Evolutionary conservation across 2,329 filamentous ascomycete species (phyloP).

Genomic region (Shiraia bambusicola): DNA sequence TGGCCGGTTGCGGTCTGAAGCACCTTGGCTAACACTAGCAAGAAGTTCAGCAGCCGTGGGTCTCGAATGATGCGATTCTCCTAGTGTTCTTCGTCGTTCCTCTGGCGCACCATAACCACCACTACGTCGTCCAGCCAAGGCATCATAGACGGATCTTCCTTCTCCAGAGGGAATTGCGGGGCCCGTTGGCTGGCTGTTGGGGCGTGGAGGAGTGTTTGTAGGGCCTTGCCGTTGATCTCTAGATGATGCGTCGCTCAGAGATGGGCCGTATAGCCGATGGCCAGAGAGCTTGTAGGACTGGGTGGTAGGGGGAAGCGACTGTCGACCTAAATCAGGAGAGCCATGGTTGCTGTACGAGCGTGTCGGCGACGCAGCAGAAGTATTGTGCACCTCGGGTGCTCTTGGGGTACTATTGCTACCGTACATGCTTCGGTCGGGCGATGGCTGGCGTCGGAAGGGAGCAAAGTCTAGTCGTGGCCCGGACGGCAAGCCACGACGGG

Average conservation of each 20-base stretch:
- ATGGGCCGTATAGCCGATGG: constrained; percentile 35
- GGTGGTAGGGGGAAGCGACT: constrained; percentile 31
- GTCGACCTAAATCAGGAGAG: constrained; percentile 40
- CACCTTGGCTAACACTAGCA: constrained; percentile 20
- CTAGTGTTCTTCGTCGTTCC: constrained; percentile 39
- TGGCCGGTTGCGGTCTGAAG: constrained; percentile 35
- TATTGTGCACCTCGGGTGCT: constrained; percentile 29
- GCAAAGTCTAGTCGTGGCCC: constrained; percentile 38
- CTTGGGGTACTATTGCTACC: constrained; percentile 26
- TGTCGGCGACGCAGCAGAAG: constrained; percentile 34
- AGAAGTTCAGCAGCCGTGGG: constrained; percentile 38
- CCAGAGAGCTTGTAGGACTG: constrained; percentile 39
- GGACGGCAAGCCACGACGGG: constrained; percentile 37
- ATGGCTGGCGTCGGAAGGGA: constrained; percentile 40
- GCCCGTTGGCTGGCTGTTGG: constrained; percentile 44
- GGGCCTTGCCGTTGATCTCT: constrained; percentile 27
- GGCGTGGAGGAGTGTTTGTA: constrained; percentile 39
- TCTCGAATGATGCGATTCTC: constrained; percentile 38
- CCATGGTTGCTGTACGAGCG: constrained; percentile 37
- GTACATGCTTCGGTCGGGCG: constrained; percentile 41
- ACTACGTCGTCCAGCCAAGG: constrained; percentile 26
- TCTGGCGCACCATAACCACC: constrained; percentile 31
- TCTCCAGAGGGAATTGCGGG: constrained; percentile 29
- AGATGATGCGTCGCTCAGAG: constrained; percentile 30
- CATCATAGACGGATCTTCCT: constrained; percentile 24